These are phyloP conservation scores for Comarum palustre DNA, from an alignment of 306 rosid genomes.

Conservation along the genomic window DNA sequence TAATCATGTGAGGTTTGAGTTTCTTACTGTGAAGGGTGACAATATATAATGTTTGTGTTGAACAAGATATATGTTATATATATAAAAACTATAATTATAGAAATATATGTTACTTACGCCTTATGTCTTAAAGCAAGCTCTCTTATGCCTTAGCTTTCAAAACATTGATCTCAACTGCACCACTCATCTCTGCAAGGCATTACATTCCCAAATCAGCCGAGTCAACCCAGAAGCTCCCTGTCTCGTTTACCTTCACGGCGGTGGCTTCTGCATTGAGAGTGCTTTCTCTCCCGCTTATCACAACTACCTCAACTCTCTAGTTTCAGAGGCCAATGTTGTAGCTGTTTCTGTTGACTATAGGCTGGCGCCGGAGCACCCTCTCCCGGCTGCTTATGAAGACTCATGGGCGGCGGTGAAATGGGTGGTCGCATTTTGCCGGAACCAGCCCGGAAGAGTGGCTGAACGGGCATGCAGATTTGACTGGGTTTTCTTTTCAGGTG, in stretches of 20 bases:
- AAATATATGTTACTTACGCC: no score
- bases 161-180: constrained; percentile 31
- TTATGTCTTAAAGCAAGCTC: no score
- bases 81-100: no score
- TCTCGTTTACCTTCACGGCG: constrained; percentile 57
- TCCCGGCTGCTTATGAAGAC: constrained; percentile 52
- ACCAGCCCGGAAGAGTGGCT: constrained; percentile 48
- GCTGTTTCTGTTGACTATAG: constrained; percentile 48
- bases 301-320: constrained; percentile 32
- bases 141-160: no score
- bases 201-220: constrained; percentile 36
- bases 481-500: constrained; percentile 44
- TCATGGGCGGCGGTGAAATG: constrained; percentile 51
- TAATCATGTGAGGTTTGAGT: no score
- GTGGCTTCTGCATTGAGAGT: constrained; percentile 42
- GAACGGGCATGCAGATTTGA: constrained; percentile 32
- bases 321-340: constrained; percentile 33
- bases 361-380: constrained; percentile 54
- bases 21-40: no score
- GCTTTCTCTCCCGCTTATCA: constrained; percentile 44
- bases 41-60: no score
- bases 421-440: constrained; percentile 31
- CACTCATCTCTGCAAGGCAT: constrained; percentile 39
- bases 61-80: no score
- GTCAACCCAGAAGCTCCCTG: constrained; percentile 30